phyloP scores from a whole-genome alignment of 768 basidiomycete genomes.

The Amanita fuliginea region DNA sequence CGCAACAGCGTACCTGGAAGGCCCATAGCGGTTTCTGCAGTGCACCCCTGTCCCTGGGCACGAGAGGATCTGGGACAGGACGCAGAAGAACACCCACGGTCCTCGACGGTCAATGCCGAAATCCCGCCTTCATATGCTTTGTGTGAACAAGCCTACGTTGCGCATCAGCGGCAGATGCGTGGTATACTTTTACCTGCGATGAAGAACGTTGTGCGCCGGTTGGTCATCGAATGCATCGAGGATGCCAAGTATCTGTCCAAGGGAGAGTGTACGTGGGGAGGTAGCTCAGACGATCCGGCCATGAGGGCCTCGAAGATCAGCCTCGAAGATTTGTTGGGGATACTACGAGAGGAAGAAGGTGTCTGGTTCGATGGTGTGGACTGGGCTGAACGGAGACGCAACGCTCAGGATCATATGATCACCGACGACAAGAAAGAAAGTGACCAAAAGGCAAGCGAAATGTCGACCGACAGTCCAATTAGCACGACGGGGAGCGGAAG shows the following conservation, averaged over 20 bases:
- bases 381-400: constrained; percentile 43
- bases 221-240: constrained; percentile 51
- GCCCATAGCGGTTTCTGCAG: constrained; percentile 24
- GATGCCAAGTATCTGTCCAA: constrained; percentile 11
- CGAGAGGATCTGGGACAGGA: constrained; percentile 14
- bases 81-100: constrained; percentile 33
- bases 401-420: constrained; percentile 18
- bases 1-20: constrained; percentile 26
- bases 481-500: constrained; percentile 33
- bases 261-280: constrained; percentile 5
- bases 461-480: constrained; percentile 32
- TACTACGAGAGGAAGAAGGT: constrained; percentile 48
- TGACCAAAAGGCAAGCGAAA: constrained; percentile 23
- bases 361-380: constrained; percentile 70
- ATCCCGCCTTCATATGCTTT: constrained; percentile 51
- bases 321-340: constrained; percentile 47
- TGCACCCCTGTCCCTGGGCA: constrained; percentile 60
- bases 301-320: constrained; percentile 43
- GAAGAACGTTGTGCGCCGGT: constrained; percentile 54
- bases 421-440: constrained; percentile 16
- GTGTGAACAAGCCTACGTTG: constrained; percentile 53
- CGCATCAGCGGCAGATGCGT: constrained; percentile 48
- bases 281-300: constrained; percentile 35
- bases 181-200: constrained; percentile 53
- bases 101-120: constrained; percentile 34